Evolutionary conservation across 208 protist genomes (phyloP).

Genomic region (Ichthyophonus hoferi): DNA sequence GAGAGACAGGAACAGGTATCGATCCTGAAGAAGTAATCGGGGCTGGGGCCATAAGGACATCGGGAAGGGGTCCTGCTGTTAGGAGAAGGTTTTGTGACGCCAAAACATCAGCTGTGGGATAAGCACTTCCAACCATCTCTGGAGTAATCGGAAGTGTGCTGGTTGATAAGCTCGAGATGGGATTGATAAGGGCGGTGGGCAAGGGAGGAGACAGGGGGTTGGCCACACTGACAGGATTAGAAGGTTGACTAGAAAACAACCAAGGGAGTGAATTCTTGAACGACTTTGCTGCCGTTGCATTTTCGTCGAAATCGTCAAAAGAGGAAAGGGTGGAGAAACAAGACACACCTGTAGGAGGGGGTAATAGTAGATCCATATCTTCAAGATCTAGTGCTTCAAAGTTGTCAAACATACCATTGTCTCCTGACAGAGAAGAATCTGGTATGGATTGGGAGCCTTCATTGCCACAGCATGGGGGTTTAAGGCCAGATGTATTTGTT

Average conservation of each 20-base stretch:
- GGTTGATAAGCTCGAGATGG: not conserved
- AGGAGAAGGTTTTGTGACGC: too few relatives aligned
- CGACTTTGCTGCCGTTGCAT: not conserved
- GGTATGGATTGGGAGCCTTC: too few relatives aligned
- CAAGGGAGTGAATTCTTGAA: not conserved
- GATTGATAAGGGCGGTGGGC: not conserved
- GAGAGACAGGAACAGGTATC: too few relatives aligned
- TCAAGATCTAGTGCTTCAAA: too few relatives aligned
- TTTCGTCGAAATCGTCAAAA: not conserved
- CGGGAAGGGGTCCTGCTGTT: too few relatives aligned
- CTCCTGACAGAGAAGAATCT: too few relatives aligned
- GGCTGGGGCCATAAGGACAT: not conserved
- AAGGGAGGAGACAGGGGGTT: not conserved
- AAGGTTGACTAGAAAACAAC: not conserved
- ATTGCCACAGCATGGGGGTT: too few relatives aligned
- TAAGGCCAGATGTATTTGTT: too few relatives aligned
- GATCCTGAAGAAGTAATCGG: too few relatives aligned
- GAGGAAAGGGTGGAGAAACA: not conserved
- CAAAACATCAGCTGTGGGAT: not conserved
- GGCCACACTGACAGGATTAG: not conserved
- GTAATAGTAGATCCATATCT: too few relatives aligned
- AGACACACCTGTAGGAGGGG: not conserved
- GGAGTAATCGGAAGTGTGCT: not conserved
- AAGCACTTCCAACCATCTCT: not conserved
- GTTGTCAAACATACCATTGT: too few relatives aligned